phyloP scores from a whole-genome alignment of 371 early-diverging fungal species.

The Choanephora cucurbitarum region DNA sequence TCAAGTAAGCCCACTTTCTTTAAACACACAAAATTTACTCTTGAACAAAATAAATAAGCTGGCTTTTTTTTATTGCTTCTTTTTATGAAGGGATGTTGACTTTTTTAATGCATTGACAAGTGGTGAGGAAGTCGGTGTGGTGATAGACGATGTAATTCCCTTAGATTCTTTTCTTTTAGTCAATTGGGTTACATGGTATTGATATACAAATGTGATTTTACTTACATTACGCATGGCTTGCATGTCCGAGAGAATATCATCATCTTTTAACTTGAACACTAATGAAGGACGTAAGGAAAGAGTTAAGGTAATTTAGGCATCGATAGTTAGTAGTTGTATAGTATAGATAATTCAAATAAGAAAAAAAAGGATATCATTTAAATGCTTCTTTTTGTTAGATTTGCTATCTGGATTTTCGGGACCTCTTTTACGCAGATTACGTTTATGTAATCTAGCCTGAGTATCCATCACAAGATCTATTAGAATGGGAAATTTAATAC shows the following conservation, averaged over 20 bases:
- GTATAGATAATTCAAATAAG: no score
- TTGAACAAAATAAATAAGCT: background rate
- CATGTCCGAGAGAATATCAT: slow-evolving; percentile 41
- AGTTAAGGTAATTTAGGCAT: no score
- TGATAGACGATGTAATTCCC: background rate
- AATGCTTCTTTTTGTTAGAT: slow-evolving; percentile 43
- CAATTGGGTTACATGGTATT: no score
- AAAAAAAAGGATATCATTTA: slow-evolving; percentile 52
- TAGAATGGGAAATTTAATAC: background rate
- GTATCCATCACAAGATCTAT: slow-evolving; percentile 43
- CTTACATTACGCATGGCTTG: slow-evolving; percentile 45
- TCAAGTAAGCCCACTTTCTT: no score
- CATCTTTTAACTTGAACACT: slow-evolving; percentile 42
- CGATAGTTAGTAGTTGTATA: no score
- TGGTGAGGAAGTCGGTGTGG: background rate
- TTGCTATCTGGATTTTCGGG: slow-evolving; percentile 41
- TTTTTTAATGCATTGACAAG: background rate
- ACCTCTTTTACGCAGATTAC: slow-evolving; percentile 46
- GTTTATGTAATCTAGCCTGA: slow-evolving; percentile 38
- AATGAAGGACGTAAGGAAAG: slow-evolving; percentile 37
- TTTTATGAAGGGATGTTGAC: background rate
- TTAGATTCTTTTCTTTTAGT: background rate
- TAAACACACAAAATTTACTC: no score
- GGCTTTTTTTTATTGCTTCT: background rate
- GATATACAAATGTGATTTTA: background rate